Evolutionary conservation across 495 filamentous ascomycete genomes (phyloP), one percentile per base, ranked within the genome.

Genomic region (Thermothielavioides terrestris): DNA sequence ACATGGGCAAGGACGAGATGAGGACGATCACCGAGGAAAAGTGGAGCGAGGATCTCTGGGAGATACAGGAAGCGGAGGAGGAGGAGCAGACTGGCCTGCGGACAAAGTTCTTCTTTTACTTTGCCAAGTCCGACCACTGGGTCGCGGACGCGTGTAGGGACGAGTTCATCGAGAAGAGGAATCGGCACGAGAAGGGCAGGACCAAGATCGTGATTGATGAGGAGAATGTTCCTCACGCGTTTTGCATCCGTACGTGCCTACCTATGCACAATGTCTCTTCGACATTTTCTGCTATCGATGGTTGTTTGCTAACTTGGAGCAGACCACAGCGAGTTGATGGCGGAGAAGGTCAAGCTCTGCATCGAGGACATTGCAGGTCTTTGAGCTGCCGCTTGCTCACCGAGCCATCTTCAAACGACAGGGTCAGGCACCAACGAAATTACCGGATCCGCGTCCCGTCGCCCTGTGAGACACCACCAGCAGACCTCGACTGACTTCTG

Each of bases 101-200:
- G 20, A 25, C 52, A 0, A 65, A 78, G 44, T 69, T 95, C 43
- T 78, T 82, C 37, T 89, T 95, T 63, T 89, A 86, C 51, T 96
- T 90, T 68, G 89, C 79, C 2, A 59, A 79, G 30, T 57, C 73
- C 55, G 90, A 96, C 56, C 76, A 84, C 58, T 95, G 90, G 90
- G 87, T 96, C 21, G 84, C 84, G 1, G 71, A 86, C 46, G 67
- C 77, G 63, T 83, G 83, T 32, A 69, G 91, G 28, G 85, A 94
- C 59, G 79, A 76, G 42, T 78, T 95, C 46, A 83, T 95, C 54
- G 71, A 66, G 21, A 38, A 73, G 3, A 61, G 83, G 44, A 62
- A 55, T 43, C 56, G 56, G 44, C 59, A 64, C 46, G 54, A 56
- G 25, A 58, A 43, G 20, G 30, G 26, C 20, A 55, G 51, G n/a